Base-by-base conservation (phyloP, 2,329 filamentous ascomycete species). In the Penicillium olsonii region DNA sequence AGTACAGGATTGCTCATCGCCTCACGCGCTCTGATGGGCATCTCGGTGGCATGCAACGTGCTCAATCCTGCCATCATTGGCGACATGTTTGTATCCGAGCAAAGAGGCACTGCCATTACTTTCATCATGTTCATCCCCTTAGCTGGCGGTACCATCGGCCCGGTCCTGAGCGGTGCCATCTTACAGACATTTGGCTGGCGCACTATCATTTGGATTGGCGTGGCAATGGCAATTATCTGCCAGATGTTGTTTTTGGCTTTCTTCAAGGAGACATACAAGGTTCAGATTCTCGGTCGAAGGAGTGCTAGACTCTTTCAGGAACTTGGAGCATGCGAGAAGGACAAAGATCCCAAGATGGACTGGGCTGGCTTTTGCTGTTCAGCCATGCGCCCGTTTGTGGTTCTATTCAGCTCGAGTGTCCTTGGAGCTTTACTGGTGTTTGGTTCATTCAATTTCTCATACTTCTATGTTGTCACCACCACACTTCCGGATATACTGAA, bases 31-130 rank as follows among this genome's bases (percentile, higher is more conserved):
- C 67, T 79, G 50, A 75, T 75, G 37, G 72, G 73, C 34, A 56
- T 72, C 26, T 67, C 71, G 35, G 75, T 78, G 5, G 69, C 74
- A 17, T 70, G 71, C 4, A 75, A 84, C 85, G 33, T 35, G 8
- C 72, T 87, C 15, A 83, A 79, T 54, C 84, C 84, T 0, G 80
- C 83, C 19, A 82, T 87, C 44, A 77, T 87, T 15, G 84, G 83
- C 19, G 84, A 87, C 62, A 79, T 86, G 54, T 85, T 85, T 60
- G 66, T 70, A 2, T 70, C 76, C 1, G 83, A 85, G 47, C 70
- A 81, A 62, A 73, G 83, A 14, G 84, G 83, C 19, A 75, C 75
- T 0, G 78, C 83, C 7, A 81, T 87, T 76, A 81, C 78, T 58
- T 50, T 81, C 37, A 70, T 84, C 39, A 78, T 78, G 64, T 42